These are phyloP conservation scores for Nosema muscidifuracis DNA, from an alignment of 371 early-diverging fungal genomes.

Conservation along the genomic window DNA sequence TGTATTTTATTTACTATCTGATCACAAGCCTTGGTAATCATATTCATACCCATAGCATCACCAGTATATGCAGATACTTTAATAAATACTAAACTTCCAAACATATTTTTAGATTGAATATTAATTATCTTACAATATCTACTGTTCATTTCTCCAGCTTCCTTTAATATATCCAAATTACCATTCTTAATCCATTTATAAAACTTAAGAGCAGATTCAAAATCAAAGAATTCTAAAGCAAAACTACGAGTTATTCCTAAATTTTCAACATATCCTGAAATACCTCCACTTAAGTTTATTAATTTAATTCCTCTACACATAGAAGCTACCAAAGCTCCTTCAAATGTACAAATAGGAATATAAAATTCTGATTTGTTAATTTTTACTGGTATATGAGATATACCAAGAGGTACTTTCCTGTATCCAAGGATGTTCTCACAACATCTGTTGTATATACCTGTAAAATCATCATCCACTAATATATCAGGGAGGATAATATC, in stretches of 20 bases:
- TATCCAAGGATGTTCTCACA: slow-evolving; percentile 92
- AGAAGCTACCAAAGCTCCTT: slow-evolving; percentile 85
- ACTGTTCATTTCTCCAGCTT: slow-evolving; percentile 27
- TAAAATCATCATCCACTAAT: slow-evolving; percentile 70
- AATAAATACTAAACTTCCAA: slow-evolving; percentile 22
- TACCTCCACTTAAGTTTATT: slow-evolving; percentile 77
- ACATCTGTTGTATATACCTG: slow-evolving; percentile 76
- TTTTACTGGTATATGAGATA: slow-evolving; percentile 18
- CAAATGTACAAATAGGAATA: slow-evolving; percentile 90
- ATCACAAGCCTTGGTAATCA: slow-evolving; percentile 90
- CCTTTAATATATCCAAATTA: slow-evolving; percentile 9
- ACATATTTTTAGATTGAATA: slow-evolving; percentile 29
- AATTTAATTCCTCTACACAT: slow-evolving; percentile 89
- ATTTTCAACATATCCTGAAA: slow-evolving; percentile 67
- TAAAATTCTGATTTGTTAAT: slow-evolving; percentile 68
- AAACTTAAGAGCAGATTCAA: slow-evolving; percentile 65
- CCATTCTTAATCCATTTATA: slow-evolving; percentile 35
- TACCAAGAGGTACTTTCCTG: slow-evolving; percentile 79
- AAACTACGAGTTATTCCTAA: slow-evolving; percentile 90
- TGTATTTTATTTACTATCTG: slow-evolving; percentile 52
- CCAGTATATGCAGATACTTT: slow-evolving; percentile 72
- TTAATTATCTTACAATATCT: slow-evolving; percentile 29
- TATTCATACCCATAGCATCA: slow-evolving; percentile 98
- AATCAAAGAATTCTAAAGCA: slow-evolving; percentile 72
- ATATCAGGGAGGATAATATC: not conserved